These are phyloP conservation scores for Kodamaea restingae DNA, from an alignment of 805 yeast species.

Conservation along the genomic window DNA sequence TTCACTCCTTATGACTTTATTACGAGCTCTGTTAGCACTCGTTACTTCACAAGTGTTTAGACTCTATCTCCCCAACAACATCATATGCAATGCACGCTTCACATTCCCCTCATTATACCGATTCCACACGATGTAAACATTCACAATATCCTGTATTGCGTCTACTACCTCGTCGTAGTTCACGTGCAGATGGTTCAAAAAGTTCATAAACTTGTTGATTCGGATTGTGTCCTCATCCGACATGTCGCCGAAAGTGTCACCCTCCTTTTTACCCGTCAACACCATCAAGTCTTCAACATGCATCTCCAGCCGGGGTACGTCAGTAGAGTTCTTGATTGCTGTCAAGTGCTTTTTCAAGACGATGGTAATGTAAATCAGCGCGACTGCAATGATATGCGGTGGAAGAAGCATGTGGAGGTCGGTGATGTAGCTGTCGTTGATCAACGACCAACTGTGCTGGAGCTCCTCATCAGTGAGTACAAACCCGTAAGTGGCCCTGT, in stretches of 20 bases:
- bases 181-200: conserved; percentile 71
- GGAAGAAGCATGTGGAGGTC: conserved; percentile 80
- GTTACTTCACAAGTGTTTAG: too few species aligned
- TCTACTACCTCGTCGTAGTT: conserved; percentile 75
- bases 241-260: conserved; percentile 20
- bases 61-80: conserved; percentile 34
- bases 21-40: too few species aligned
- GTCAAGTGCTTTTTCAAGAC: conserved; percentile 45
- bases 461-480: conserved; percentile 58
- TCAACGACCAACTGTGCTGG: conserved; percentile 83
- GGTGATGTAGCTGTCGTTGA: conserved; percentile 86
- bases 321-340: conserved; percentile 15
- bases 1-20: too few species aligned
- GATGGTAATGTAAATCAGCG: conserved; percentile 76
- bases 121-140: conserved; percentile 83
- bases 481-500: conserved; percentile 24
- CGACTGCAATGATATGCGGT: conserved; percentile 82
- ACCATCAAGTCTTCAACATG: conserved; percentile 38
- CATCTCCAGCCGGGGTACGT: conserved; percentile 18
- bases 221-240: conserved; percentile 39
- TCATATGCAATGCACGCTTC: conserved; percentile 44
- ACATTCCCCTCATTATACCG: conserved; percentile 67
- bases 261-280: conserved; percentile 12
- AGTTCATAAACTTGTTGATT: conserved; percentile 55
- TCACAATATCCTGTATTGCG: conserved; percentile 78